Conservation (phyloP, 2,329 filamentous ascomycete genomes). For the Exserohilum turcica region DNA sequence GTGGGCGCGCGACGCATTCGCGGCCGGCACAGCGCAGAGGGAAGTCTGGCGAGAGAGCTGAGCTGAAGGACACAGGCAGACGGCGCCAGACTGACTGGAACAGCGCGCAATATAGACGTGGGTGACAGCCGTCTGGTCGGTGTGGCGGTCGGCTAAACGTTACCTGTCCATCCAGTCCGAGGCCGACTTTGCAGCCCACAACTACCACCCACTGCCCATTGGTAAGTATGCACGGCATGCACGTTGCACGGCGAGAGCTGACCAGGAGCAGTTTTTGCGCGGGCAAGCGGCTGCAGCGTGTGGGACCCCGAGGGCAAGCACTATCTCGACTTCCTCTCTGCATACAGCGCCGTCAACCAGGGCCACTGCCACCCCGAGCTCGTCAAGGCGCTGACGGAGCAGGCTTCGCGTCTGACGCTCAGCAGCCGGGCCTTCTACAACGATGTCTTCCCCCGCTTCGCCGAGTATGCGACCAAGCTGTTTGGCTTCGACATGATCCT, state of each 20-base stretch:
- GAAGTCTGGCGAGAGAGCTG: not conserved
- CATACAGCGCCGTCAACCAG: slow-evolving; percentile 97
- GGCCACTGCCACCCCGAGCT: slow-evolving; percentile 97
- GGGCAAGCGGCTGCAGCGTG: slow-evolving; percentile 82
- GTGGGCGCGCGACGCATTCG: slow-evolving; percentile 6
- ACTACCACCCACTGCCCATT: slow-evolving; percentile 96
- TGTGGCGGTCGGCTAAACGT: slow-evolving; percentile 22
- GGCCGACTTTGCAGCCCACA: slow-evolving; percentile 88
- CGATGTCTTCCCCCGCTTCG: slow-evolving; percentile 95
- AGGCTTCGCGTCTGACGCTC: slow-evolving; percentile 86
- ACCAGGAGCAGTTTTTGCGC: slow-evolving; percentile 65
- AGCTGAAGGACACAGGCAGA: not conserved
- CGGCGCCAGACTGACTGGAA: not conserved
- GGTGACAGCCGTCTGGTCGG: not conserved
- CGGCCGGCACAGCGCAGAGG: not conserved
- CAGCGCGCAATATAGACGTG: not conserved
- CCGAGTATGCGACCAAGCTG: slow-evolving; percentile 83
- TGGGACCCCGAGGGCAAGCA: slow-evolving; percentile 94
- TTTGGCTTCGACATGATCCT: slow-evolving; percentile 98
- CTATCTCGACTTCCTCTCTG: slow-evolving; percentile 97
- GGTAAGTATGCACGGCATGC: slow-evolving; percentile 47
- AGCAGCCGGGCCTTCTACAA: slow-evolving; percentile 97
- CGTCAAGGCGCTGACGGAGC: slow-evolving; percentile 85
- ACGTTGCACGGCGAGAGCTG: slow-evolving; percentile 2
- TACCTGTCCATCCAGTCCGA: slow-evolving; percentile 79